Base-by-base conservation (phyloP, 1,284 basidiomycete genomes). In the Trichosporon faecale region DNA sequence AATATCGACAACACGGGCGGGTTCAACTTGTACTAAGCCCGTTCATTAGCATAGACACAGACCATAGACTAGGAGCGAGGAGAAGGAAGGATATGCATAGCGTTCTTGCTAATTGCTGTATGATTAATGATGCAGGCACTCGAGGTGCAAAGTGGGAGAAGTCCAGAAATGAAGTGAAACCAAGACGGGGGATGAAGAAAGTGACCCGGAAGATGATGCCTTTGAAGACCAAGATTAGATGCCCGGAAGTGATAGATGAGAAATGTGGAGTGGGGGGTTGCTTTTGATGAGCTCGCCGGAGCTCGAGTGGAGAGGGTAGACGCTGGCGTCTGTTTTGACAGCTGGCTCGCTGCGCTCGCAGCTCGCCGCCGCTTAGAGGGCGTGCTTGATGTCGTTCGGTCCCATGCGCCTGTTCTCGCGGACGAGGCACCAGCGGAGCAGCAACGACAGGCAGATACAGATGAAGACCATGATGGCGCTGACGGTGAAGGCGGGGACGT, bases 391-490 rank as follows among this genome's bases (percentile, higher is more conserved):
- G 25, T 67, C 57, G 27, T 29, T 21, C 57, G 57, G 35, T 2
- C 61, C 66, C 57, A 63, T 67, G 25, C 61, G 60, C 18, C 25
- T 27, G 29, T 67, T 67, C 60, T 67, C 66, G n/a, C 66, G 40
- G 8, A 33, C 6, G 25, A 67, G 68, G 44, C 78, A 69, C 29
- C 81, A 70, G 1, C 79, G 75, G 40, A 80, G 60, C 27, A 83
- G 66, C 9, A 73, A 29, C 0, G 73, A 73, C 0, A 80, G 80
- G 18, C 70, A 71, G 27, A 71, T 64, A 0, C 73, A 74, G 0
- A 80, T 78, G 25, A 70, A 71, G 31, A 71, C 65, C 76, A 80
- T 78, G 66, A 73, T 66, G 29, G 74, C 66, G 66, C 79, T 79
- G 35, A 73, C 72, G 46, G 69, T 52, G 67, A 78, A 80, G 0